A percentile compares a stretch with the other conserved stretches of the same genome.
phyloP scores from a whole-genome alignment of 805 yeast genomes.

The Wickerhamiella occidentalis region DNA sequence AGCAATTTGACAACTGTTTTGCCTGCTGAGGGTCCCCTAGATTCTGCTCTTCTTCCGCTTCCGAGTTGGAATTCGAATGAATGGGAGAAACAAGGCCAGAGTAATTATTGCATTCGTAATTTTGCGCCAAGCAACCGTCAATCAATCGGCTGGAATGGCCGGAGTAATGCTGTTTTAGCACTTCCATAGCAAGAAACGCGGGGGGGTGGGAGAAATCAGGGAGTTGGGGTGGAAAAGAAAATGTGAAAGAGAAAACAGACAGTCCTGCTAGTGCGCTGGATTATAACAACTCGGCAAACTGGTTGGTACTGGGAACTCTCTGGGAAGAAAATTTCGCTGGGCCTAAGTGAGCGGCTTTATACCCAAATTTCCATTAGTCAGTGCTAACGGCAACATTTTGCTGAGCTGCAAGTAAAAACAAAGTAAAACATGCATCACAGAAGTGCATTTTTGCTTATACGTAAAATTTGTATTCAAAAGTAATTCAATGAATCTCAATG shows the following conservation, averaged over 20 bases:
- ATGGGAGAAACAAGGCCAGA: slow-evolving; percentile 10
- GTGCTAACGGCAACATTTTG: not conserved
- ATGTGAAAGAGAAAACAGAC: not conserved
- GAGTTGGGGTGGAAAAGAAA: not conserved
- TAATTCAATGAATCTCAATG: not conserved
- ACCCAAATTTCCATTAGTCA: not conserved
- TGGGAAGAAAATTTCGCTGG: not conserved
- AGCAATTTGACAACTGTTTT: not conserved
- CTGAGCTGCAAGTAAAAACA: not conserved
- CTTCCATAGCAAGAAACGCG: not conserved
- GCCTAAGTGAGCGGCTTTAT: not conserved
- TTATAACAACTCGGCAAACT: not conserved
- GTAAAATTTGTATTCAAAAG: not conserved
- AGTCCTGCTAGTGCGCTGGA: not conserved
- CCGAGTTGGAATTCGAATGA: not conserved
- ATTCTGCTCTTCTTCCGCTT: slow-evolving; percentile 6
- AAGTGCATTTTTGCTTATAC: not conserved
- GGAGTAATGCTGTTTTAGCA: not conserved
- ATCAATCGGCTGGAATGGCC: not conserved
- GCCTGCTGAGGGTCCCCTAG: not conserved
- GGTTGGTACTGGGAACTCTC: not conserved
- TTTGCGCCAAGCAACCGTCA: not conserved
- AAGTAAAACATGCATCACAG: not conserved
- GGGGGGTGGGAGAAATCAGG: not conserved
- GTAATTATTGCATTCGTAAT: not conserved